Evolutionary conservation across 768 basidiomycete species (phyloP), one percentile per base, ranked within the genome.

Genomic region (Boletus tylopilopsis): DNA sequence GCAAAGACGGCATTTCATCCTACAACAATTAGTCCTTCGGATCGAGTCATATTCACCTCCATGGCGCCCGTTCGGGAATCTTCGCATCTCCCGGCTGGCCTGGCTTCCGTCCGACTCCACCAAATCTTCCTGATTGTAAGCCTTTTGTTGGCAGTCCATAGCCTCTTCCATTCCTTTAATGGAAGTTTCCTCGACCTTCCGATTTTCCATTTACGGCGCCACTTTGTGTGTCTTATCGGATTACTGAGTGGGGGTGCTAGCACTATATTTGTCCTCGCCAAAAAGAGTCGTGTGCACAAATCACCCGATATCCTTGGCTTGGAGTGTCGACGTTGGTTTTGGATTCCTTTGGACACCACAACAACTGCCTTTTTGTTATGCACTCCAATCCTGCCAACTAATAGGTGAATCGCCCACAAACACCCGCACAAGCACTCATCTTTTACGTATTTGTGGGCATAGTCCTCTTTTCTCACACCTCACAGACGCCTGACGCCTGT

Each of bases 131-230:
- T 47, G 11, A 12, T 41, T 40, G 40, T 18, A 24, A 30, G 11
- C 41, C 23, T n/a, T n/a, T n/a, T 13, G n/a, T 39, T 39, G 35
- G 22, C 23, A 10, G 32, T 6, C 40, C 45, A 21, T n/a, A 44
- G 4, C 42, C 24, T n/a, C 48, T 18, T 45, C 55, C 49, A 29
- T 48, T 49, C 54, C 37, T 16, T 54, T 51, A 51, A 62, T 44
- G 43, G 39, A 58, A 42, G 6, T 18, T 47, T 38, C 49, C 38
- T 48, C 59, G 49, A 43, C n/a, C 45, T 55, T 51, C 37, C 47
- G 45, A 46, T 24, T 42, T 61, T 49, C 59, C 51, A 50, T 60
- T 54, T 45, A 35, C 37, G 42, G 10, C 8, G 18, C 34, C 58
- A 22, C 45, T 42, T 39, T 51, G 35, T 30, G 37, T 51, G 47